Evolutionary conservation across 306 rosid genomes (phyloP).

Genomic region (Purshia tridentata): DNA sequence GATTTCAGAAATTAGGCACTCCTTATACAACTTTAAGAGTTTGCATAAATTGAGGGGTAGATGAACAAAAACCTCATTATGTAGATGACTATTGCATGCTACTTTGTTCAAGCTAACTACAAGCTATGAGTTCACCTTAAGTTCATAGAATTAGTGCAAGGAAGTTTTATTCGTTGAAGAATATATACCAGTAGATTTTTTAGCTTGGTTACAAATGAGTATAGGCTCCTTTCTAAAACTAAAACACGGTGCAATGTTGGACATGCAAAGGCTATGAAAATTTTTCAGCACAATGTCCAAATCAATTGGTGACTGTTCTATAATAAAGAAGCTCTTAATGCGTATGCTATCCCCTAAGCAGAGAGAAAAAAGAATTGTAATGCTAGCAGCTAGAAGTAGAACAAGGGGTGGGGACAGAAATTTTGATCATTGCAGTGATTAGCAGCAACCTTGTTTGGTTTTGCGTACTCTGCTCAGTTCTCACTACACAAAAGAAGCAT

Average conservation of each 20-base stretch:
- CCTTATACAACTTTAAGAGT: too few species aligned
- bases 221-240: background rate
- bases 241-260: background rate
- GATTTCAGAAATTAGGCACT: background rate
- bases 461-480: background rate
- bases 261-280: background rate
- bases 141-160: background rate
- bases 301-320: background rate
- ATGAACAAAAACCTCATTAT: background rate
- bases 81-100: background rate
- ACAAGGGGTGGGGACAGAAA: background rate
- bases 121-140: background rate
- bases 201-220: background rate
- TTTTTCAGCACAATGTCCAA: background rate
- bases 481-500: background rate
- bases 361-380: background rate
- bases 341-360: background rate
- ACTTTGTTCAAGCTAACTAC: background rate
- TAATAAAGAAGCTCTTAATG: background rate
- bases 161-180: background rate
- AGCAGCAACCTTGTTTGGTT: background rate
- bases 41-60: background rate
- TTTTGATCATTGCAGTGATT: background rate
- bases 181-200: background rate
- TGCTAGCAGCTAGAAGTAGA: slow-evolving; percentile 1